phyloP scores from a whole-genome alignment of 768 basidiomycete genomes.

The Lentinula guzmanii region DNA sequence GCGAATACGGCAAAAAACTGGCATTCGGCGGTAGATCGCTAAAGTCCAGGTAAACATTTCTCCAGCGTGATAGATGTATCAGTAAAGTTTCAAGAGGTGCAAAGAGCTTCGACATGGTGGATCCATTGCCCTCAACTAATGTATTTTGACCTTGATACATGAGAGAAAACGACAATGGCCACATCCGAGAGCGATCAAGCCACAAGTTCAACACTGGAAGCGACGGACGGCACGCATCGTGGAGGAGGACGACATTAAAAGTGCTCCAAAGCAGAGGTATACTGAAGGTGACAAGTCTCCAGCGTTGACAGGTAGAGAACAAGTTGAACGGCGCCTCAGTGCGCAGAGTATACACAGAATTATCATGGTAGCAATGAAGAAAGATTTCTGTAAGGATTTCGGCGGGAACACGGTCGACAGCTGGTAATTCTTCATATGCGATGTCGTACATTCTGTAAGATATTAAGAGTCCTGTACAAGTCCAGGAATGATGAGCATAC shows the following conservation, averaged over 20 bases:
- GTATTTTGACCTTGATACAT: neutral
- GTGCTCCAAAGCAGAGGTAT: neutral
- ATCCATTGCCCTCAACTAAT: neutral
- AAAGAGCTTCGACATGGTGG: neutral
- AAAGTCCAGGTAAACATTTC: neutral
- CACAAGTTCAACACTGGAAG: neutral
- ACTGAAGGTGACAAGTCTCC: neutral
- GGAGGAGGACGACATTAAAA: neutral
- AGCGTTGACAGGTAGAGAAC: neutral
- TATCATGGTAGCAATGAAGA: slow-evolving; percentile 1
- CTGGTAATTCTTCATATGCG: neutral
- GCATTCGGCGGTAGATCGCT: neutral
- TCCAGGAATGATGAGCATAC: neutral
- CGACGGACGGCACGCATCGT: neutral
- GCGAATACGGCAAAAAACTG: neutral
- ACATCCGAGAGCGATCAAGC: neutral
- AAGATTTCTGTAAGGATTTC: slow-evolving; percentile 3
- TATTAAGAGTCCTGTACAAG: neutral
- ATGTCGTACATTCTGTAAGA: neutral
- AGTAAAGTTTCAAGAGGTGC: neutral
- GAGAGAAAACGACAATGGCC: slow-evolving; percentile 1
- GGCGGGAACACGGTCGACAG: neutral
- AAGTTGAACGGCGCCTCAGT: slow-evolving; percentile 5
- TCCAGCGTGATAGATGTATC: neutral
- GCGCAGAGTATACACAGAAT: neutral